phyloP scores from a whole-genome alignment of 2,329 filamentous ascomycete genomes.

The Colletotrichum agaves region DNA sequence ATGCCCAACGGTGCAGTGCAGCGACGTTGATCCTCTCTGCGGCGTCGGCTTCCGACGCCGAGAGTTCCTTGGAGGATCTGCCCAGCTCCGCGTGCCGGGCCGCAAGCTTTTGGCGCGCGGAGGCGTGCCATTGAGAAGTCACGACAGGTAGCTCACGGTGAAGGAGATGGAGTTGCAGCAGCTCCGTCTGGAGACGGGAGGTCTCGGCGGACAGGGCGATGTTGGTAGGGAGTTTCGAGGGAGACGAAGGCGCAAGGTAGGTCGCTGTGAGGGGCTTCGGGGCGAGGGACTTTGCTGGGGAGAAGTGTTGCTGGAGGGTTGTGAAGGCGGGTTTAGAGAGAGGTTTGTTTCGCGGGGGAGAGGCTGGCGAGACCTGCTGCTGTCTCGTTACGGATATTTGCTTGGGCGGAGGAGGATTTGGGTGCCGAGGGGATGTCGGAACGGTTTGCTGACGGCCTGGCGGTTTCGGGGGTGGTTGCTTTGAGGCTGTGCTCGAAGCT shows the following conservation, averaged over 20 bases:
- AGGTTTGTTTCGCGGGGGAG: conserved; percentile 41
- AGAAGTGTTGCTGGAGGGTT: conserved; percentile 75
- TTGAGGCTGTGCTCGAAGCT: background rate
- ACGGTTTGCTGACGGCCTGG: background rate
- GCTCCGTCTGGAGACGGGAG: conserved; percentile 68
- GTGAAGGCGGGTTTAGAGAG: conserved; percentile 67
- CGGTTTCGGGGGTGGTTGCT: conserved; percentile 4
- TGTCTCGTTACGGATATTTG: conserved; percentile 65
- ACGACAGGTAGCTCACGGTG: conserved; percentile 64
- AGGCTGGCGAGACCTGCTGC: conserved; percentile 7
- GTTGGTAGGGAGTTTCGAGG: conserved; percentile 70
- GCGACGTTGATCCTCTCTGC: conserved; percentile 62
- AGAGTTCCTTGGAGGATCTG: conserved; percentile 47
- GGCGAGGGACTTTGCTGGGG: conserved; percentile 68
- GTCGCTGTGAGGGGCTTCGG: conserved; percentile 71
- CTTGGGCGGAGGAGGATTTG: conserved; percentile 50
- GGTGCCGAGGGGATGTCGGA: conserved; percentile 33
- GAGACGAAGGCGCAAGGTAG: conserved; percentile 68
- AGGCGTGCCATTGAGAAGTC: conserved; percentile 63
- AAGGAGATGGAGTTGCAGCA: conserved; percentile 73
- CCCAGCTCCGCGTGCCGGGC: conserved; percentile 56
- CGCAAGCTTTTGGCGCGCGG: conserved; percentile 62
- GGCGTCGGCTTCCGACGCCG: conserved; percentile 52
- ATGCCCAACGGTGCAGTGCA: conserved; percentile 63
- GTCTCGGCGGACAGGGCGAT: conserved; percentile 68